These are phyloP conservation scores for Mortierella sp. DNA, from an alignment of 371 early-diverging fungal species.

Conservation along the genomic window DNA sequence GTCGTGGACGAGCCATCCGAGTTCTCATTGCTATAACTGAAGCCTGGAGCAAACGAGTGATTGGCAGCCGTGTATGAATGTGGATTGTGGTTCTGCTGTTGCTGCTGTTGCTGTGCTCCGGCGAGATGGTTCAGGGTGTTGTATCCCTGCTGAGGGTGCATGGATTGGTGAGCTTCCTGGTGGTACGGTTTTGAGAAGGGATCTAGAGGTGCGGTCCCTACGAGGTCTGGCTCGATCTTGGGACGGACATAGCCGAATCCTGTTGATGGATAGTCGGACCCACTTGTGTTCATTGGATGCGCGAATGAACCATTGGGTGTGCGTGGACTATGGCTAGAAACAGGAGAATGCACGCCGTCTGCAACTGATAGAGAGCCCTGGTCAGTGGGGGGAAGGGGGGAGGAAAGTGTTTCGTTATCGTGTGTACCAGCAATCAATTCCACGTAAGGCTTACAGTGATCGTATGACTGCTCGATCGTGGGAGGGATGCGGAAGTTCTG, in stretches of 20 bases:
- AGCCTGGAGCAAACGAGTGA: constrained; percentile 19
- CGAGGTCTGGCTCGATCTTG: constrained; percentile 30
- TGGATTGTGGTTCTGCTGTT: constrained; percentile 17
- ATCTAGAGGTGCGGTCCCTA: constrained; percentile 17
- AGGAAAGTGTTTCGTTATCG: too few species aligned
- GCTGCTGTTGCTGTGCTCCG: constrained; percentile 8
- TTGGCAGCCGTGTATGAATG: constrained; percentile 23
- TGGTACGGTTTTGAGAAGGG: constrained; percentile 34
- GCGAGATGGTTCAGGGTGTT: constrained; percentile 17
- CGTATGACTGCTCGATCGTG: constrained; percentile 55
- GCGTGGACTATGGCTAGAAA: constrained; percentile 40
- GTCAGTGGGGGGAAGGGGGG: not conserved
- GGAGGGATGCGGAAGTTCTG: constrained; percentile 70
- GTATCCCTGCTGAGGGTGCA: constrained; percentile 27
- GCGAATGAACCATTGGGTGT: constrained; percentile 23
- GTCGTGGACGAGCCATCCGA: constrained; percentile 16
- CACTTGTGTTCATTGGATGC: constrained; percentile 19
- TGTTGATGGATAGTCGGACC: constrained; percentile 23
- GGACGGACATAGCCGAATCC: constrained; percentile 35
- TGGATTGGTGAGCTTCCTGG: constrained; percentile 11
- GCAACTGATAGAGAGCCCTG: not conserved
- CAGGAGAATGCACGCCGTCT: constrained; percentile 28
- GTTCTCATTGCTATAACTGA: constrained; percentile 13
- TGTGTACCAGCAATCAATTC: too few species aligned
- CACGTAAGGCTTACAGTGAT: constrained; percentile 36